These are phyloP conservation scores for Melampsora larici-populina DNA, from an alignment of 1,284 basidiomycete genomes.

Conservation along the genomic window DNA sequence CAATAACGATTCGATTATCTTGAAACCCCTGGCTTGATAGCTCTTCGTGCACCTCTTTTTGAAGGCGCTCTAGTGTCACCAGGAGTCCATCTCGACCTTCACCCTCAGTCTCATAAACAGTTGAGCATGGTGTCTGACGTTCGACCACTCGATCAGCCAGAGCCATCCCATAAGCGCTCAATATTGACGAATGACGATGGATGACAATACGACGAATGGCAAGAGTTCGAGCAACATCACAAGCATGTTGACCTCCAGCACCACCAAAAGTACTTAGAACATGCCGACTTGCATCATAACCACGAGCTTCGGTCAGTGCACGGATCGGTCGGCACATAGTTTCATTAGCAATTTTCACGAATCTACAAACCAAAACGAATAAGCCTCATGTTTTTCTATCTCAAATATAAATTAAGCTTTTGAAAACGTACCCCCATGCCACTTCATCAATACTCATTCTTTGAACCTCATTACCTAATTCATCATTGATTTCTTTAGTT, in stretches of 20 bases:
- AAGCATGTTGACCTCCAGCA: constrained; percentile 86
- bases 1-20: constrained; percentile 2
- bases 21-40: constrained; percentile 11
- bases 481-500: constrained; percentile 65
- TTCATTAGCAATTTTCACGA: constrained; percentile 39
- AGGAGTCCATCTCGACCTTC: constrained; percentile 24
- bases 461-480: constrained; percentile 57
- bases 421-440: constrained; percentile 65
- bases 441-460: constrained; percentile 75
- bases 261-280: constrained; percentile 84
- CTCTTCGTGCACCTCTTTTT: constrained; percentile 41
- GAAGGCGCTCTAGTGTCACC: constrained; percentile 31
- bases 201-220: constrained; percentile 80
- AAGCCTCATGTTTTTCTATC: constrained; percentile 73
- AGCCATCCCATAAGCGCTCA: constrained; percentile 84
- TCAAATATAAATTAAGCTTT: constrained; percentile 44
- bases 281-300: constrained; percentile 77
- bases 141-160: constrained; percentile 67
- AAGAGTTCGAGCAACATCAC: constrained; percentile 74
- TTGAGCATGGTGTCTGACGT: constrained; percentile 50
- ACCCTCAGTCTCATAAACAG: constrained; percentile 46
- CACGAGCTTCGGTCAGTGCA: constrained; percentile 82
- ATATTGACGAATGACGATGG: constrained; percentile 77
- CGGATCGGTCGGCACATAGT: constrained; percentile 88
- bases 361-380: constrained; percentile 18